phyloP scores from a whole-genome alignment of 345 rosid species.

The Aquilaria yunnanensis region DNA sequence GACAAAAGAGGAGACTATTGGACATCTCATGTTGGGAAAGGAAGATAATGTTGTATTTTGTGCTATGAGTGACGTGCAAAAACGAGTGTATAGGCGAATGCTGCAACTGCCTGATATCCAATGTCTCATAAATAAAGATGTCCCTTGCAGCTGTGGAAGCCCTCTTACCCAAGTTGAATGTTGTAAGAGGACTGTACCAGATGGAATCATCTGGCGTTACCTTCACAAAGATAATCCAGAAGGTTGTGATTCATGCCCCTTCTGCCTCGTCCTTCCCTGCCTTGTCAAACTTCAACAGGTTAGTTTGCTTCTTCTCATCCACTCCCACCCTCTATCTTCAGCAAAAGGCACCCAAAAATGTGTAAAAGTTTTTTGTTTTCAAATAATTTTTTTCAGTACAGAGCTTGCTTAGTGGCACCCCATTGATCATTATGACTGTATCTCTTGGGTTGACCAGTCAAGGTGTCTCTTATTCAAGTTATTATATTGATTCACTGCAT shows the following conservation, averaged over 20 bases:
- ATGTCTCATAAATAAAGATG: constrained; percentile 87
- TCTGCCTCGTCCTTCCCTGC: constrained; percentile 93
- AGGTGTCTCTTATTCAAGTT: too few species aligned
- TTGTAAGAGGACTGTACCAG: constrained; percentile 80
- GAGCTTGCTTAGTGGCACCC: too few species aligned
- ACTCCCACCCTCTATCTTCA: too few species aligned
- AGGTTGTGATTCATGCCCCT: constrained; percentile 98
- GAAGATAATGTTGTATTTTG: constrained; percentile 96
- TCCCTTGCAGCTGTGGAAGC: constrained; percentile 84
- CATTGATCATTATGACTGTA: too few species aligned
- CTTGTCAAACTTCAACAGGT: constrained; percentile 87
- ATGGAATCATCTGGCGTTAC: constrained; percentile 84
- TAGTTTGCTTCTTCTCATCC: constrained; percentile 4
- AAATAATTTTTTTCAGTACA: too few species aligned
- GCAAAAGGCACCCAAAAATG: too few species aligned
- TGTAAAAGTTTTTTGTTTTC: too few species aligned
- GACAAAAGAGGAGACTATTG: constrained; percentile 95
- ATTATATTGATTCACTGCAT: too few species aligned
- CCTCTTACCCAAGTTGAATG: constrained; percentile 87
- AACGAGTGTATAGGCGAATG: constrained; percentile 75
- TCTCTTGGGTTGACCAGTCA: too few species aligned
- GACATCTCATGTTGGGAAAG: constrained; percentile 96
- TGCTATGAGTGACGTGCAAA: constrained; percentile 88
- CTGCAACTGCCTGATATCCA: constrained; percentile 77
- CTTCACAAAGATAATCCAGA: constrained; percentile 79